These are phyloP conservation scores for Cystobasidium slooffiae DNA, from an alignment of 1,284 basidiomycete genomes.

Conservation along the genomic window DNA sequence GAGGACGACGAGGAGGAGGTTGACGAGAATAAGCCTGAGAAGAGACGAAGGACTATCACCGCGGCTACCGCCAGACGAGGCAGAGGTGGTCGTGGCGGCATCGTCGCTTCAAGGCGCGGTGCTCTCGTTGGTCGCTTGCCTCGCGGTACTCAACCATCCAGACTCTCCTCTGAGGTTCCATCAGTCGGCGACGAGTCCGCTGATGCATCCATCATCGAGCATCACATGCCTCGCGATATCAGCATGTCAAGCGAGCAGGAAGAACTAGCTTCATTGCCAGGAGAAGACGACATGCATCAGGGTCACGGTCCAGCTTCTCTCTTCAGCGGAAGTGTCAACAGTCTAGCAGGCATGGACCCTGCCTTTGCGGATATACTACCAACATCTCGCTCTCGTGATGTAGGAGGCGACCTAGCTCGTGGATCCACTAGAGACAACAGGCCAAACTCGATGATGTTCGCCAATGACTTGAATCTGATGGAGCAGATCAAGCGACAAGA, in stretches of 20 bases:
- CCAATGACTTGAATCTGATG: slow-evolving; percentile 34
- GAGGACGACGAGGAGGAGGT: slow-evolving; percentile 44
- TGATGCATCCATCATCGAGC: slow-evolving; percentile 48
- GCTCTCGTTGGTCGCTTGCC: slow-evolving; percentile 38
- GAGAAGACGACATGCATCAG: slow-evolving; percentile 28
- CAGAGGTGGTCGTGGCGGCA: slow-evolving; percentile 37
- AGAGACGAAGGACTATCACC: slow-evolving; percentile 36
- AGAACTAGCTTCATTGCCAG: slow-evolving; percentile 35
- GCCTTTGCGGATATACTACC: slow-evolving; percentile 72
- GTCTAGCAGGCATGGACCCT: slow-evolving; percentile 82
- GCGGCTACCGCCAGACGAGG: slow-evolving; percentile 40
- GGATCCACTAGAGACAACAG: slow-evolving; percentile 40
- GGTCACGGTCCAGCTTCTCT: not conserved
- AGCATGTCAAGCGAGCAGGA: slow-evolving; percentile 38
- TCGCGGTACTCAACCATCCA: slow-evolving; percentile 39
- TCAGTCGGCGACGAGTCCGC: slow-evolving; percentile 20
- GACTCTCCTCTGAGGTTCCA: slow-evolving; percentile 35
- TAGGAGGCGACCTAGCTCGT: slow-evolving; percentile 35
- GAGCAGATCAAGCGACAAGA: slow-evolving; percentile 35
- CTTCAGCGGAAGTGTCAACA: slow-evolving; percentile 54
- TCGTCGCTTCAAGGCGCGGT: slow-evolving; percentile 29
- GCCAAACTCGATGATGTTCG: slow-evolving; percentile 37
- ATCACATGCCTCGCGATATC: slow-evolving; percentile 37
- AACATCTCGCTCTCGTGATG: slow-evolving; percentile 13
- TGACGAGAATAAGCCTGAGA: slow-evolving; percentile 43